phyloP scores from a whole-genome alignment of 176 grass and related monocot species.

The Oryza coarctata region DNA sequence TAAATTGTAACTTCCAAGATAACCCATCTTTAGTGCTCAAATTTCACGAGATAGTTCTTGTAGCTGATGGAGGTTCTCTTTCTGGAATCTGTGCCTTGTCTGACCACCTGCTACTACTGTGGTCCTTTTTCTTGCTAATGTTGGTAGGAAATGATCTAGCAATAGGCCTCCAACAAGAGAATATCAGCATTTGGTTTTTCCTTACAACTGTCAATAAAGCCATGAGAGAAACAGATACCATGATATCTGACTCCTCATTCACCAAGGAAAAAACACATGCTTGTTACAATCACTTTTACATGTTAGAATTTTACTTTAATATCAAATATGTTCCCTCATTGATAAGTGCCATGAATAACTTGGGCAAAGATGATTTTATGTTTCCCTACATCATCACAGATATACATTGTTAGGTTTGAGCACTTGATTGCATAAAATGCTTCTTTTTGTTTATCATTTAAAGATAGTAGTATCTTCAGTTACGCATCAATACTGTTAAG shows the following conservation, averaged over 20 bases:
- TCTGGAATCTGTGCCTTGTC: background rate
- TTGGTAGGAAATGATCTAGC: background rate
- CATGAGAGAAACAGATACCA: background rate
- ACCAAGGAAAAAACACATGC: background rate
- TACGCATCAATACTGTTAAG: background rate
- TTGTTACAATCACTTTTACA: background rate
- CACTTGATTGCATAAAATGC: background rate
- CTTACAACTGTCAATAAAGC: background rate
- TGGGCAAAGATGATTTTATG: background rate
- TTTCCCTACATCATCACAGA: background rate
- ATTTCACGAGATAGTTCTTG: background rate
- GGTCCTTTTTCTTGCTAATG: background rate
- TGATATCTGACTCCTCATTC: background rate
- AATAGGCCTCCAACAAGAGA: background rate
- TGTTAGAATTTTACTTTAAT: slow-evolving; percentile 1
- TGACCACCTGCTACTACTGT: background rate
- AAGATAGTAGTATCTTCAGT: background rate
- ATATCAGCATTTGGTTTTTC: background rate
- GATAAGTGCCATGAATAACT: background rate
- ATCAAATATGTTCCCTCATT: slow-evolving; percentile 5
- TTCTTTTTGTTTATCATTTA: background rate
- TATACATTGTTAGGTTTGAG: slow-evolving; percentile 1
- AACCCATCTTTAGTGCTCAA: background rate
- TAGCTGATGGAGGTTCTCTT: background rate
- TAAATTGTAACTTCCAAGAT: background rate